Base-by-base conservation (phyloP, 2,329 filamentous ascomycete species). In the Dactylellina haptotyla region DNA sequence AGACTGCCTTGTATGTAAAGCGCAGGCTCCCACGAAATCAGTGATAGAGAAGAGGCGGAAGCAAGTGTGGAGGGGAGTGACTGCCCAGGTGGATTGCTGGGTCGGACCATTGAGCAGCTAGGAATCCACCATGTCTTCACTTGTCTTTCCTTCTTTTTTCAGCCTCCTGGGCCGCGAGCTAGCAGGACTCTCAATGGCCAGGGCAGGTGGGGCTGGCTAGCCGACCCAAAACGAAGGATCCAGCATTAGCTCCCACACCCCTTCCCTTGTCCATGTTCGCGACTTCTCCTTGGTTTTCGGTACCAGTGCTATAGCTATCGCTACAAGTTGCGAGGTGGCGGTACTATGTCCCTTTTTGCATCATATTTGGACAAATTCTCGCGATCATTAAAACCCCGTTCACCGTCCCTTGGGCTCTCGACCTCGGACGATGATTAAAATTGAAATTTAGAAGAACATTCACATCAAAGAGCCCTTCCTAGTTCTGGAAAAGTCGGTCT, bases 191-290 rank as follows among this genome's bases (percentile, higher is more conserved):
- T 46, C 16, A 16, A 8, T 8, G 28, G 16, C 9, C n/a, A 18
- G 25, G 30, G n/a, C 5, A 4, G 16, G n/a, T n/a, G n/a, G n/a
- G 14, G n/a, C 32, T 37, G 10, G 32, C 28, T 16, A 16, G 30
- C 23, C 14, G 23, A 28, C n/a, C 23, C 43, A 25, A 66, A 66
- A 58, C 62, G 62, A 67, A 67, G 63, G 63, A 67, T 59, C 63
- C 43, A 51, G 46, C 6, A 23, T 20, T n/a, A n/a, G n/a, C n/a
- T n/a, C n/a, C n/a, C n/a, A n/a, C n/a, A n/a, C n/a, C n/a, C n/a
- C n/a, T n/a, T n/a, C n/a, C n/a, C n/a, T n/a, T n/a, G n/a, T n/a
- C n/a, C n/a, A n/a, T n/a, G n/a, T n/a, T n/a, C 34, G 5, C 18
- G 46, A 50, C 2, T 16, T n/a, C 37, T 30, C 37, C 26, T 14